Conservation (phyloP, 2,329 filamentous ascomycete species). For the Cytospora chrysosperma region DNA sequence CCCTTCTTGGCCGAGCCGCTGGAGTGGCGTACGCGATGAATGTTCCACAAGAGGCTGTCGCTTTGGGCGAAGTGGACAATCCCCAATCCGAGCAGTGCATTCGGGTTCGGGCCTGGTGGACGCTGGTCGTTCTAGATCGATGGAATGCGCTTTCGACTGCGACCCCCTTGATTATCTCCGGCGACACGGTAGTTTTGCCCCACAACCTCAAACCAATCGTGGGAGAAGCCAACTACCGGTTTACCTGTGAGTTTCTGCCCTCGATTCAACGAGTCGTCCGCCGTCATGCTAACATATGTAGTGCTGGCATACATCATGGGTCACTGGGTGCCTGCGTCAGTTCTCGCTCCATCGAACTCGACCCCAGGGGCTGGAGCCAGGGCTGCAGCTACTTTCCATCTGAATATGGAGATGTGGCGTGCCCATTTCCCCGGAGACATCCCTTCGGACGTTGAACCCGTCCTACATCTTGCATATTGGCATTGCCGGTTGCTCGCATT, state of each 20-base stretch:
- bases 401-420: conserved; percentile 64
- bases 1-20: conserved; percentile 64
- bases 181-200: conserved; percentile 59
- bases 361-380: conserved; percentile 41
- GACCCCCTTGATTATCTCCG: conserved; percentile 61
- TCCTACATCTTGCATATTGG: conserved; percentile 69
- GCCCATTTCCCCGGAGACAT: conserved; percentile 61
- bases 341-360: conserved; percentile 44
- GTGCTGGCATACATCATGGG: conserved; percentile 24
- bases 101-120: conserved; percentile 68
- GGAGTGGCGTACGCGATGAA: conserved; percentile 65
- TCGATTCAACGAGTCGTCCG: neutral
- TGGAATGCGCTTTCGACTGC: conserved; percentile 71
- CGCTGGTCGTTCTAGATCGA: conserved; percentile 67
- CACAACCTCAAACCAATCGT: conserved; percentile 59
- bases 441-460: conserved; percentile 49
- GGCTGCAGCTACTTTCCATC: conserved; percentile 50
- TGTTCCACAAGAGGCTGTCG: conserved; percentile 36
- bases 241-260: conserved; percentile 56
- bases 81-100: conserved; percentile 62
- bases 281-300: conserved; percentile 21
- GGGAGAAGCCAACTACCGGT: conserved; percentile 62
- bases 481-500: conserved; percentile 65
- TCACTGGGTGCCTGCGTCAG: conserved; percentile 24
- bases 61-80: conserved; percentile 47